Base-by-base conservation (phyloP, 495 filamentous ascomycete genomes). In the Penicillium robsamsonii region DNA sequence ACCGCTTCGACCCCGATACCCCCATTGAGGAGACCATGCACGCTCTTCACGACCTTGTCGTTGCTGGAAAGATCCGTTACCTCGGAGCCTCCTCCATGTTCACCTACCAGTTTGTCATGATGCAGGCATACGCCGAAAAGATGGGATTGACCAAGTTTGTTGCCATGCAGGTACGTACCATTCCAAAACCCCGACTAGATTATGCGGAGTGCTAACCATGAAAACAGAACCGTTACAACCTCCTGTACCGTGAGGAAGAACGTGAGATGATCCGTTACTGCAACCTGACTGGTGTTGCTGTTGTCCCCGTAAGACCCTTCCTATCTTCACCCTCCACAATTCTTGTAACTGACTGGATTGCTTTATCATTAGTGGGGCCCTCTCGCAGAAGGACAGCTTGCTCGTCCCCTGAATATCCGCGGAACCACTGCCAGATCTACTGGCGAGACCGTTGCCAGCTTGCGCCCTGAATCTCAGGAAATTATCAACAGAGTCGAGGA, bases 21-120 rank as follows among this genome's bases (percentile, higher is more conserved):
- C 81, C 84, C 0, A 52, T 73, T 13, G 85, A 88, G 65, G 88
- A 92, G 70, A 90, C 85, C 8, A 90, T 93, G 87, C 70, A 82
- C 63, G 86, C 87, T 1, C 70, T 91, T 4, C 80, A 90, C 59
- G 87, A 91, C 59, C 64, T 90, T 0, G 79, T 90, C 3, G 73
- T 80, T 60, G 68, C 70, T 0, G 86, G 85, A 11, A 88, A 87
- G 62, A 81, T 89, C 20, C 76, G 78, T 10, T 91, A 90, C 64
- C 83, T 90, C 43, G 87, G 87, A 2, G 86, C 86, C 0, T 56
- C 57, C 29, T 62, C 59, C 2, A 65, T 65, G 58, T 65, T 59
- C 55, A 46, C 59, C 0, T 41, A 41, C 4, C 48, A 62, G 38
- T 68, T 65, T 43, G 59, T 54, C 5, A 27, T 46, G 33, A 47